phyloP scores from a whole-genome alignment of 768 basidiomycete genomes.

The Candolleomyces aberdarensis region DNA sequence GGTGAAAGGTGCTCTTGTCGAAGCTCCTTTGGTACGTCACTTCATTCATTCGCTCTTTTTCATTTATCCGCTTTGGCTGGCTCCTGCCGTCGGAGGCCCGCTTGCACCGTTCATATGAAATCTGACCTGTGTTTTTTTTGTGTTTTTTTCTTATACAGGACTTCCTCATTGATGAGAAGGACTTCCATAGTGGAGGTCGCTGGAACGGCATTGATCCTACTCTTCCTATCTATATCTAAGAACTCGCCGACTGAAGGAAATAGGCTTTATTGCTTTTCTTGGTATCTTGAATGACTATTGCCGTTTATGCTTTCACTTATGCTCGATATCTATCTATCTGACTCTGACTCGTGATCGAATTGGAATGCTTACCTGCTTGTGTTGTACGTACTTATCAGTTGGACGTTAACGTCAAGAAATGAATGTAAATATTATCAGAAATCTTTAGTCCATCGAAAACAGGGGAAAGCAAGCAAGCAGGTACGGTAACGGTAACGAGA shows the following conservation, averaged over 20 bases:
- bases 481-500: no score
- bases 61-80: constrained; percentile 4
- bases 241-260: not conserved
- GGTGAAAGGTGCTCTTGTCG: constrained; percentile 72
- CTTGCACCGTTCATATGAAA: no score
- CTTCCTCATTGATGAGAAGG: constrained; percentile 80
- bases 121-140: constrained; percentile 8
- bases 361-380: no score
- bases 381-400: no score
- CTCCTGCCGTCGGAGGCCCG: not conserved
- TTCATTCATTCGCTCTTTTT: constrained; percentile 2
- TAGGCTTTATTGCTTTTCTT: not conserved
- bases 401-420: no score
- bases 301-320: not conserved
- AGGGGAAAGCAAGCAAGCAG: no score
- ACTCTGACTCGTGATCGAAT: no score
- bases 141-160: constrained; percentile 41
- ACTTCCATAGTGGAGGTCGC: constrained; percentile 64
- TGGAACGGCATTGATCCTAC: constrained; percentile 77
- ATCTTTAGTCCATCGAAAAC: no score
- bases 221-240: constrained; percentile 74
- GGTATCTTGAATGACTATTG: not conserved
- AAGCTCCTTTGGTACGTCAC: constrained; percentile 62
- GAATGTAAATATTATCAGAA: no score
- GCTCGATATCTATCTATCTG: not conserved